Percentiles rank a stretch among this genome's conserved stretches.
phyloP scores from a whole-genome alignment of 2,329 filamentous ascomycete species.

The Zasmidium angulare region DNA sequence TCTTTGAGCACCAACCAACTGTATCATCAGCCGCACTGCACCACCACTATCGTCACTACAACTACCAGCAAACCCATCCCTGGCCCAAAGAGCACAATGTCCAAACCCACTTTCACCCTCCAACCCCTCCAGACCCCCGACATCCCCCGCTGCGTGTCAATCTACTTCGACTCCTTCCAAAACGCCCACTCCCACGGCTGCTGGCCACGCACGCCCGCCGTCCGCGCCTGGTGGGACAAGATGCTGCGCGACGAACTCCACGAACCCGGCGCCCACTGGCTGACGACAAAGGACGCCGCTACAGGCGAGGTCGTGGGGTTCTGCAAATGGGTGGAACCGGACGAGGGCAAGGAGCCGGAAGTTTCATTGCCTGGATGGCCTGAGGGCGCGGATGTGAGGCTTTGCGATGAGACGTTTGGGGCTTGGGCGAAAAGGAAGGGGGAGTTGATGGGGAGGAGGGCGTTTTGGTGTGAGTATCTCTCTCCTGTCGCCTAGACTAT shows the following conservation, averaged over 20 bases:
- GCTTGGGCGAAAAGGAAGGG: conserved; percentile 25
- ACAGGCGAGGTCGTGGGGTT: conserved; percentile 23
- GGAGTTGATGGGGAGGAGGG: conserved; percentile 27
- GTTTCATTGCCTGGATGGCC: conserved; percentile 27
- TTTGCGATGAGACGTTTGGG: conserved; percentile 31
- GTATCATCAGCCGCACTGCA: too few species aligned
- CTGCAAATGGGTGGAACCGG: conserved; percentile 28
- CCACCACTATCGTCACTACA: too few species aligned
- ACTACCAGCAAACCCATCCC: too few species aligned
- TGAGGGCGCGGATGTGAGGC: conserved; percentile 21
- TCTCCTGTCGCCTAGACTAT: background rate
- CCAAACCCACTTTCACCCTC: background rate
- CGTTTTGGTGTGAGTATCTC: conserved; percentile 30
- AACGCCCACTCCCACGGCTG: conserved; percentile 29
- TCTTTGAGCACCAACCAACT: too few species aligned
- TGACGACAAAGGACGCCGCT: conserved; percentile 24
- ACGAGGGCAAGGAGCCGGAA: conserved; percentile 20
- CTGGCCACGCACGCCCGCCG: conserved; percentile 27
- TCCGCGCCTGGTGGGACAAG: conserved; percentile 27
- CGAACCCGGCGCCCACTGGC: conserved; percentile 25
- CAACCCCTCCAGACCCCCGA: conserved; percentile 10
- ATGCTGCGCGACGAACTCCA: conserved; percentile 26
- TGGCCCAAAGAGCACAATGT: too few species aligned
- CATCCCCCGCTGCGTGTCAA: conserved; percentile 20
- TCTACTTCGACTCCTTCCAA: conserved; percentile 32